A percentile compares a stretch with the other conserved stretches of the same genome.
Evolutionary conservation across 1,284 basidiomycete species (phyloP).

Genomic region (Rhodofomes roseus): DNA sequence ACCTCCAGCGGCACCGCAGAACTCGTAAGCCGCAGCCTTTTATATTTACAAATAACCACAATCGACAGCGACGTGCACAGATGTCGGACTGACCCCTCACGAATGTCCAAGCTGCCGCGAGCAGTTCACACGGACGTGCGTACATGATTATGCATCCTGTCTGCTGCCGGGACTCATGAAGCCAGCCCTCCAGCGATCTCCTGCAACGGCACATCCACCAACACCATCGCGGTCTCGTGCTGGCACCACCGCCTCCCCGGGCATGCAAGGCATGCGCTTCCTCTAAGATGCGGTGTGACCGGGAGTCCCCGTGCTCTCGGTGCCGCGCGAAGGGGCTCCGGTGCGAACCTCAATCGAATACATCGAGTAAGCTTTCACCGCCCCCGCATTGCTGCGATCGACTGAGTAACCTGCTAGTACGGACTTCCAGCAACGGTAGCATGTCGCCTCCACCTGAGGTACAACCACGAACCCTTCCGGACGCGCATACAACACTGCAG

Average conservation of each 20-base stretch:
- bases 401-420: background rate
- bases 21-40: background rate
- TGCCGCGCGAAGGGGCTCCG: conserved; percentile 1
- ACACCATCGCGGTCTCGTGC: background rate
- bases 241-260: background rate
- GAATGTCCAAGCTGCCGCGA: conserved; percentile 1
- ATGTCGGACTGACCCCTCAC: background rate
- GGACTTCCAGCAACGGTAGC: background rate
- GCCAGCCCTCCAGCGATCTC: background rate
- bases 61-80: background rate
- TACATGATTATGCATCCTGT: background rate
- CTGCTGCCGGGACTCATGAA: background rate
- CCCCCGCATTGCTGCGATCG: background rate
- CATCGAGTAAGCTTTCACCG: background rate
- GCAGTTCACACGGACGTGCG: conserved; percentile 2
- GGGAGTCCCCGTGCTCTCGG: background rate
- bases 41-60: background rate
- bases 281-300: conserved; percentile 2
- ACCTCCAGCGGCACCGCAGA: conserved; percentile 1
- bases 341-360: background rate
- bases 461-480: background rate
- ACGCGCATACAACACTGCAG: background rate
- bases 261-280: conserved; percentile 2
- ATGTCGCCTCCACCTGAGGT: background rate
- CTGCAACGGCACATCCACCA: background rate